These are phyloP conservation scores for Lactifluus rugatus DNA, from an alignment of 768 basidiomycete species.

Conservation along the genomic window DNA sequence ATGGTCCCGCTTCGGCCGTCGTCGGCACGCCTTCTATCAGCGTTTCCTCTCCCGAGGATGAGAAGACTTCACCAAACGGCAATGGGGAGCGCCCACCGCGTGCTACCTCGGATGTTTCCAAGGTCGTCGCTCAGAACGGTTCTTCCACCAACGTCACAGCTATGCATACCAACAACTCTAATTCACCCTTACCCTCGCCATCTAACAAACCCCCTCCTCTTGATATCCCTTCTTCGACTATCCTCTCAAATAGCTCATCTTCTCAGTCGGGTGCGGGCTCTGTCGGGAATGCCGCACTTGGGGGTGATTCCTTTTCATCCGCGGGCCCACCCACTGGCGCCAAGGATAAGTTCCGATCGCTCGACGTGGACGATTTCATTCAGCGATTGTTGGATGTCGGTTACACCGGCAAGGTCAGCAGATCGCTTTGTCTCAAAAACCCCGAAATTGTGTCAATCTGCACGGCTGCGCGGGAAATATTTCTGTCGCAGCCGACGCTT, in stretches of 20 bases:
- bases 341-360: conserved; percentile 54
- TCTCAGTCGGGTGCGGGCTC: conserved; percentile 37
- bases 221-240: conserved; percentile 77
- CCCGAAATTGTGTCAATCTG: conserved; percentile 92
- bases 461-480: conserved; percentile 90
- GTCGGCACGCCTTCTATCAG: conserved; percentile 32
- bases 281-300: conserved; percentile 32
- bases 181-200: conserved; percentile 24
- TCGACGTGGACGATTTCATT: conserved; percentile 99
- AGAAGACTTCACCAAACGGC: conserved; percentile 33
- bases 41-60: conserved; percentile 28
- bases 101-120: conserved; percentile 20
- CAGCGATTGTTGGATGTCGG: conserved; percentile 91
- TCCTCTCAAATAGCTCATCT: conserved; percentile 56
- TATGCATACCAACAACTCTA: conserved; percentile 25
- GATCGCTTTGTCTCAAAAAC: conserved; percentile 91
- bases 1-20: conserved; percentile 26
- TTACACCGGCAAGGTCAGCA: conserved; percentile 96
- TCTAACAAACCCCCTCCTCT: conserved; percentile 43
- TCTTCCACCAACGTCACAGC: conserved; percentile 32
- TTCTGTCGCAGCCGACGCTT: conserved; percentile 91
- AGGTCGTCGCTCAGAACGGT: conserved; percentile 15
- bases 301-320: conserved; percentile 29
- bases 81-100: conserved; percentile 28
- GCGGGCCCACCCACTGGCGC: conserved; percentile 28